These are phyloP conservation scores for Aquilaria sinensis DNA, from an alignment of 345 rosid genomes.

Conservation along the genomic window DNA sequence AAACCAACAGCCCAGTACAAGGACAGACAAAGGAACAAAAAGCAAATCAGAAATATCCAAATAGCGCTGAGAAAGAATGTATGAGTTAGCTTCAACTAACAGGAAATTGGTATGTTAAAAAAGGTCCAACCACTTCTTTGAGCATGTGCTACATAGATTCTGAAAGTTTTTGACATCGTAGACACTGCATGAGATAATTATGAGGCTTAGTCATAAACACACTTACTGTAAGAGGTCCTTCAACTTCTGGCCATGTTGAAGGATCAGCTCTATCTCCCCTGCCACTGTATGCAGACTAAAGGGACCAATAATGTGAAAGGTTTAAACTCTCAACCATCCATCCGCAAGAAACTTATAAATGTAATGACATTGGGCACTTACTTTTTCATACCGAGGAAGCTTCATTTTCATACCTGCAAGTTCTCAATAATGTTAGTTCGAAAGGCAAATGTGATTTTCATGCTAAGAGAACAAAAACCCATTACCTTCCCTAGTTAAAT, in stretches of 20 bases:
- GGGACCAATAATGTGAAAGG: constrained; percentile 5
- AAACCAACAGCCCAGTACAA: background rate
- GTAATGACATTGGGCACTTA: constrained; percentile 20
- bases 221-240: constrained; percentile 80
- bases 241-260: constrained; percentile 80
- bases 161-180: too few relatives aligned
- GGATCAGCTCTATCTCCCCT: constrained; percentile 91
- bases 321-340: background rate
- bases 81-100: too few relatives aligned
- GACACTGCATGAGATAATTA: background rate
- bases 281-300: constrained; percentile 88
- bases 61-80: too few relatives aligned
- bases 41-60: too few relatives aligned
- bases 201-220: constrained; percentile 2
- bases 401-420: constrained; percentile 79
- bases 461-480: constrained; percentile 14
- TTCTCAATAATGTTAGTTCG: constrained; percentile 18
- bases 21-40: background rate
- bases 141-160: background rate
- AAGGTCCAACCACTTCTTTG: background rate
- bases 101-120: background rate
- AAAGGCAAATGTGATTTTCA: constrained; percentile 4
- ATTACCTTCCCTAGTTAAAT: constrained; percentile 68
- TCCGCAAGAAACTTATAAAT: constrained; percentile 1
- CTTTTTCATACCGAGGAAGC: constrained; percentile 91